These are phyloP conservation scores for Pichia heedii DNA, from an alignment of 805 yeast species.

Conservation along the genomic window DNA sequence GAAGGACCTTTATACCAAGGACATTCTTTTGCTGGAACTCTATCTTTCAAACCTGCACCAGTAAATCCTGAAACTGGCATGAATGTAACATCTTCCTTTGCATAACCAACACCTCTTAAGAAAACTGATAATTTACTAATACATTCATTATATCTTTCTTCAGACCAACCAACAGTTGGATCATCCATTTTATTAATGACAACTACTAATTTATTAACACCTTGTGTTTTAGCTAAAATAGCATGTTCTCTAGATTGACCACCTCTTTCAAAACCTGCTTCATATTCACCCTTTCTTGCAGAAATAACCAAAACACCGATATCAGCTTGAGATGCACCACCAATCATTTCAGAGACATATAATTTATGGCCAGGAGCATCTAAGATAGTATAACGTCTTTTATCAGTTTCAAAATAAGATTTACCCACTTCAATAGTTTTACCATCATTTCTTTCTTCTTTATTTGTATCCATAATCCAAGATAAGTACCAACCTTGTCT, in stretches of 20 bases:
- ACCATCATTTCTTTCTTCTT: slow-evolving; percentile 98
- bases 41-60: slow-evolving; percentile 92
- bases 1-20: slow-evolving; percentile 97
- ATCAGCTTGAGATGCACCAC: slow-evolving; percentile 99
- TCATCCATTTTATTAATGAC: slow-evolving; percentile 99
- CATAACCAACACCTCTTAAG: slow-evolving; percentile 85
- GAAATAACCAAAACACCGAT: slow-evolving; percentile 95
- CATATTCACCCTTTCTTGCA: slow-evolving; percentile 99
- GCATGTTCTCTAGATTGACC: slow-evolving; percentile 99
- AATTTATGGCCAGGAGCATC: slow-evolving; percentile 99
- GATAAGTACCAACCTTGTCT: slow-evolving; percentile 99
- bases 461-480: slow-evolving; percentile 99
- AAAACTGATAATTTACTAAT: slow-evolving; percentile 67
- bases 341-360: slow-evolving; percentile 98
- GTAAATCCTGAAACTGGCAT: slow-evolving; percentile 99
- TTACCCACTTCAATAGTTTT: slow-evolving; percentile 98
- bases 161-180: slow-evolving; percentile 91
- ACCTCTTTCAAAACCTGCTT: slow-evolving; percentile 97
- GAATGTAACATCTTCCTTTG: slow-evolving; percentile 73
- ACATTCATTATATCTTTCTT: slow-evolving; percentile 95
- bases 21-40: slow-evolving; percentile 59
- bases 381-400: slow-evolving; percentile 93
- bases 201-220: slow-evolving; percentile 88
- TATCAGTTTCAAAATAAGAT: slow-evolving; percentile 95
- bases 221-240: slow-evolving; percentile 93